Percentiles rank a stretch among this genome's conserved stretches.
Evolutionary conservation across 108 stramenopile species (phyloP).

Genomic region (Schizochytrium sp.): DNA sequence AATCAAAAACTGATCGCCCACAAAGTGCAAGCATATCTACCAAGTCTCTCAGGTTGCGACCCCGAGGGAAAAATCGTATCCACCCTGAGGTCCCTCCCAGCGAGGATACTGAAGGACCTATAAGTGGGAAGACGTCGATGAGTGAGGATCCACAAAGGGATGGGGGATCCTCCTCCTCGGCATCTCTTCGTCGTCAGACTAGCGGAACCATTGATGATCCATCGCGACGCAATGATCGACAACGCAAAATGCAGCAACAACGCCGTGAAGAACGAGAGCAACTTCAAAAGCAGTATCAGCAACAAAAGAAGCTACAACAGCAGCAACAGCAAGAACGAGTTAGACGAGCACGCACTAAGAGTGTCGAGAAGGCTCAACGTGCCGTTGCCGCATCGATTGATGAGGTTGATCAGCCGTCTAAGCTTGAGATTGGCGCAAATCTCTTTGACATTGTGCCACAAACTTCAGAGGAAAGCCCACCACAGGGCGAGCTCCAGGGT

Average conservation of each 20-base stretch:
- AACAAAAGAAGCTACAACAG: constrained; percentile 52
- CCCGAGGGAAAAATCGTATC: no score
- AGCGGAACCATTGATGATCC: neutral
- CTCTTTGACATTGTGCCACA: constrained; percentile 56
- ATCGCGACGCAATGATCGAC: neutral
- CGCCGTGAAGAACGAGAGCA: constrained; percentile 41
- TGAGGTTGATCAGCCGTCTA: constrained; percentile 42
- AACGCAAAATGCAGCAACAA: constrained; percentile 52
- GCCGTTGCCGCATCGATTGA: neutral
- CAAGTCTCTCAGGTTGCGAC: no score
- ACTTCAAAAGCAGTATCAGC: constrained; percentile 53
- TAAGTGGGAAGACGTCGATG: no score
- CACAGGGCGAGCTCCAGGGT: neutral
- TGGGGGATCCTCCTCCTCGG: no score
- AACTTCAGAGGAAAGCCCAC: neutral
- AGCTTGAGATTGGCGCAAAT: constrained; percentile 45
- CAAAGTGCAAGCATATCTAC: no score
- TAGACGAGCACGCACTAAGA: constrained; percentile 30
- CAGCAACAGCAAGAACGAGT: constrained; percentile 45
- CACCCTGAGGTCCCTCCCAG: no score
- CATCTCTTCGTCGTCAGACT: no score
- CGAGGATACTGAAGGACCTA: no score
- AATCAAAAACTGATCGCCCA: no score
- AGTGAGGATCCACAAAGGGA: no score
- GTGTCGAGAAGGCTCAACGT: constrained; percentile 27